Evolutionary conservation across 257 asterid genomes (phyloP).

Genomic region (Handroanthus guayacan): DNA sequence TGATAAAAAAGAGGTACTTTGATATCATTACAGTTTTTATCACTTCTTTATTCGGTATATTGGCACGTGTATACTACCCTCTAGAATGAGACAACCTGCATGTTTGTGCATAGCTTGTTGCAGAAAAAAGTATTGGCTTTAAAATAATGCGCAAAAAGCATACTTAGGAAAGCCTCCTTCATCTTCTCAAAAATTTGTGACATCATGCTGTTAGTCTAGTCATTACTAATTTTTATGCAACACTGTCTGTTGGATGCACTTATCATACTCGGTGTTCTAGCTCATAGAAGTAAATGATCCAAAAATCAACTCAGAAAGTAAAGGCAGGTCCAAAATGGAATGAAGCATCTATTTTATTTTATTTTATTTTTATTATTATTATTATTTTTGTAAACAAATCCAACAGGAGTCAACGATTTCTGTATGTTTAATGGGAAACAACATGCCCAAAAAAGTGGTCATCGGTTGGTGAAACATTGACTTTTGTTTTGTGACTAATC

Average conservation of each 20-base stretch:
- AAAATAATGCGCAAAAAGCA: neutral
- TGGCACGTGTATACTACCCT: neutral
- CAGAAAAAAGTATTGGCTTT: slow-evolving; percentile 17
- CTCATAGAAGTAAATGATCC: neutral
- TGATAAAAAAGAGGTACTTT: slow-evolving; percentile 71
- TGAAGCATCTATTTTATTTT: neutral
- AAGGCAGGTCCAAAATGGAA: slow-evolving; percentile 13
- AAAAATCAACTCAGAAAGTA: neutral
- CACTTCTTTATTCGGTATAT: neutral
- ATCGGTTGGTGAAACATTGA: neutral
- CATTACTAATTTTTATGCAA: neutral
- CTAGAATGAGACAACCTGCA: neutral
- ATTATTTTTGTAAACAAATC: neutral
- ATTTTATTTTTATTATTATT: too few species aligned
- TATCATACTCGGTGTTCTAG: slow-evolving; percentile 9
- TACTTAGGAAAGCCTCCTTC: neutral
- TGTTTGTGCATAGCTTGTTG: slow-evolving; percentile 4
- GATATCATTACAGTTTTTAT: neutral
- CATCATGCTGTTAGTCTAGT: neutral
- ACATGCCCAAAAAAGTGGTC: neutral
- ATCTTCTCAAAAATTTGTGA: neutral
- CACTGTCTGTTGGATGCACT: slow-evolving; percentile 1
- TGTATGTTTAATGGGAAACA: slow-evolving; percentile 18
- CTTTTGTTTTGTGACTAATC: neutral
- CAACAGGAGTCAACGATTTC: neutral